Evolutionary conservation across 140 eudicot species (phyloP).

Genomic region (Flaveria floridana): DNA sequence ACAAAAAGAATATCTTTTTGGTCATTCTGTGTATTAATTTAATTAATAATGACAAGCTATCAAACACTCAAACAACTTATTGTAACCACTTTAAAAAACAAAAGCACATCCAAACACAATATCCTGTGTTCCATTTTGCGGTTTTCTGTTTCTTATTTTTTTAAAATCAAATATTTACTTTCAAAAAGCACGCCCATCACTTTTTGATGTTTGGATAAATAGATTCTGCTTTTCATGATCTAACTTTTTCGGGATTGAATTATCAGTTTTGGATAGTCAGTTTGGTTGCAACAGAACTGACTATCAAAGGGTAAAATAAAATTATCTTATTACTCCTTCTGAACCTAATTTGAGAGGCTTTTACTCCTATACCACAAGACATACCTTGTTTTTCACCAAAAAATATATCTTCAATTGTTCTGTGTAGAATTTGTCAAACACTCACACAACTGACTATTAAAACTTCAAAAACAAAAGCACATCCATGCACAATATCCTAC

Average conservation of each 20-base stretch:
- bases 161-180: background rate
- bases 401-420: background rate
- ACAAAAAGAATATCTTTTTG: background rate
- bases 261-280: background rate
- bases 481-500: background rate
- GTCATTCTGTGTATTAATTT: background rate
- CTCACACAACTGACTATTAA: background rate
- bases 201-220: background rate
- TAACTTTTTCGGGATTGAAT: background rate
- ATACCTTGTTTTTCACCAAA: background rate
- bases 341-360: background rate
- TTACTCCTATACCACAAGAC: slow-evolving; percentile 10
- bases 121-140: background rate
- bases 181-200: background rate
- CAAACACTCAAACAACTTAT: background rate
- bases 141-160: background rate
- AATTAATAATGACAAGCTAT: background rate
- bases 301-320: background rate
- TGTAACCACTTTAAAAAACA: background rate
- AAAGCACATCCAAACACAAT: background rate
- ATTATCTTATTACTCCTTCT: background rate
- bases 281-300: background rate
- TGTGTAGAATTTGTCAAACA: background rate
- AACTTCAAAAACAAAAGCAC: background rate
- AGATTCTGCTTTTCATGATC: background rate